These are phyloP conservation scores for Hanseniaspora meyeri DNA, from an alignment of 805 yeast species.

Conservation along the genomic window DNA sequence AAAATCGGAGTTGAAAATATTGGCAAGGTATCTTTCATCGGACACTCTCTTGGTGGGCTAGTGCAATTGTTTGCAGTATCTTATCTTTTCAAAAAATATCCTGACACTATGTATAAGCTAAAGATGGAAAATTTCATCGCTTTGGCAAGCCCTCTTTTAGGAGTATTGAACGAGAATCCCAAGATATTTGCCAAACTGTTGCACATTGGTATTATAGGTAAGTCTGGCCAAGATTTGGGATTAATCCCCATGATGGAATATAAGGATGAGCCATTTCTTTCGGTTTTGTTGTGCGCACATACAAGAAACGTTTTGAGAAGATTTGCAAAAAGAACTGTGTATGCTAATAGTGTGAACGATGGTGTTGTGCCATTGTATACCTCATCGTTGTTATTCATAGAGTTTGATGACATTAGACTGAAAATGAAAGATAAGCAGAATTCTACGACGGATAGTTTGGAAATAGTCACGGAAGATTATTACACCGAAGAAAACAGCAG, in stretches of 20 bases:
- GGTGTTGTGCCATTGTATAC: slow-evolving; percentile 75
- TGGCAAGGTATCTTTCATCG: slow-evolving; percentile 53
- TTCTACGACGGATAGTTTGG: slow-evolving; percentile 22
- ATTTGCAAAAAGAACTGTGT: slow-evolving; percentile 55
- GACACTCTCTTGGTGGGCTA: slow-evolving; percentile 70
- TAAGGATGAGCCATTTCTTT: slow-evolving; percentile 23
- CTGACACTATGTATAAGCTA: slow-evolving; percentile 50
- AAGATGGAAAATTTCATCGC: slow-evolving; percentile 59
- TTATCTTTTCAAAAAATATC: slow-evolving; percentile 52
- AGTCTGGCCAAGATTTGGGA: slow-evolving; percentile 69
- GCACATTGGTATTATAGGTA: slow-evolving; percentile 65
- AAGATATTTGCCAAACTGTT: slow-evolving; percentile 56
- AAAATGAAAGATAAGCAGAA: slow-evolving; percentile 19
- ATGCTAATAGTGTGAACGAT: slow-evolving; percentile 66
- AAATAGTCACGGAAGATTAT: slow-evolving; percentile 13
- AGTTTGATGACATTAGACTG: slow-evolving; percentile 39
- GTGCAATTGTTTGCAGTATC: slow-evolving; percentile 70
- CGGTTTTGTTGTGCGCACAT: slow-evolving; percentile 55
- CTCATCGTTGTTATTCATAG: slow-evolving; percentile 53
- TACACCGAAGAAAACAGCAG: neutral
- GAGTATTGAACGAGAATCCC: slow-evolving; percentile 69
- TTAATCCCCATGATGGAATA: slow-evolving; percentile 37
- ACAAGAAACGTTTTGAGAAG: slow-evolving; percentile 44
- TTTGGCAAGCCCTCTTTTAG: slow-evolving; percentile 63
- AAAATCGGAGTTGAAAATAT: slow-evolving; percentile 35